These are phyloP conservation scores for Picochlorum sp. DNA, from an alignment of 139 green algal genomes.

Conservation along the genomic window DNA sequence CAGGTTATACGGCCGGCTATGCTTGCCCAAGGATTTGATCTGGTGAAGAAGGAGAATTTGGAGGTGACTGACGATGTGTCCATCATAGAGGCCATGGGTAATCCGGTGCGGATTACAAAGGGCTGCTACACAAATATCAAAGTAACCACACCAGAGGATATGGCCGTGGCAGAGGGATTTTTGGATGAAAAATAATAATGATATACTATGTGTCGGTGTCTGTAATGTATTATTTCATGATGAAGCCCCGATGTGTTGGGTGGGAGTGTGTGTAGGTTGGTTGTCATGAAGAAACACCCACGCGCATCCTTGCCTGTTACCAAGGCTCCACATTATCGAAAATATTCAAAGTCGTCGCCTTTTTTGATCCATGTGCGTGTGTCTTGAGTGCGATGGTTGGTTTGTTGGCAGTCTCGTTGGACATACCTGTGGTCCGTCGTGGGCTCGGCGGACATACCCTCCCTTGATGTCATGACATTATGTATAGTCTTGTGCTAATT, in stretches of 20 bases:
- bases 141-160: conserved; percentile 83
- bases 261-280: too few relatives aligned
- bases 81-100: conserved; percentile 91
- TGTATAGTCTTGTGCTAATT: too few relatives aligned
- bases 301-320: too few relatives aligned
- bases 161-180: conserved; percentile 74
- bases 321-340: too few relatives aligned
- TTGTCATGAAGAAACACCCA: too few relatives aligned
- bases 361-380: too few relatives aligned
- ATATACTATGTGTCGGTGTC: neutral
- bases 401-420: too few relatives aligned
- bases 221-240: neutral
- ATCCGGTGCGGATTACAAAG: conserved; percentile 81
- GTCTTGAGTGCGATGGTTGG: too few relatives aligned
- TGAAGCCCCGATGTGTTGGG: neutral
- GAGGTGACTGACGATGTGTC: conserved; percentile 98
- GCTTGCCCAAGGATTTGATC: conserved; percentile 74
- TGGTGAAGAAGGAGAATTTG: conserved; percentile 59
- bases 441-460: too few relatives aligned
- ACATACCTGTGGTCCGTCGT: too few relatives aligned
- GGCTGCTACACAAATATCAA: conserved; percentile 98
- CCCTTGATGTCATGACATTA: too few relatives aligned
- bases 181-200: conserved; percentile 30
- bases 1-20: conserved; percentile 79
- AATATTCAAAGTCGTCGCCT: too few relatives aligned